Evolutionary conservation across 176 grass and related monocot genomes (phyloP), one percentile per base, ranked within the genome.

Genomic region (Ananas comosus): DNA sequence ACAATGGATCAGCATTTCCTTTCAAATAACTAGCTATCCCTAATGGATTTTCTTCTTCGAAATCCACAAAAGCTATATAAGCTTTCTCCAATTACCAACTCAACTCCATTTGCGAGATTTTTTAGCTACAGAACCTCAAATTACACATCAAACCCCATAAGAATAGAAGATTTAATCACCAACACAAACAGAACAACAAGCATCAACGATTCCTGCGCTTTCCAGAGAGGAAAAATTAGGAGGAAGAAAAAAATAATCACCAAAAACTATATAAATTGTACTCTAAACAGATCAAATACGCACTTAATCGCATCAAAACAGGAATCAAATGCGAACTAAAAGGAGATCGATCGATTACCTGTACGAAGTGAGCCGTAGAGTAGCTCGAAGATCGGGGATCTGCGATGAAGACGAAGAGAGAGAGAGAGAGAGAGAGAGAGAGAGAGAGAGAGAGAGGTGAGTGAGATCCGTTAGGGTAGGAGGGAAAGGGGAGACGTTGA

Each of bases 91-190:
- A 27, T 27, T 27, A 27, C 1, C 25, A 81, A 81, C 81, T 88
- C 81, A 74, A 73, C 52, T 74, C 52, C 73, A 74, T 58, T 58
- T 13, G 53, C 18, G 53, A 19, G n/a, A 61, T 19, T 61, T 18
- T 18, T 3, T 13, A 61, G 56, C 56, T 61, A 61, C 56, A 61
- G 3, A 18, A 23, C 33, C 25, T 66, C 9, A 51, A 63, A 72
- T 71, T 80, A 49, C 23, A 53, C 51, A 21, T n/a, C 0, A 24
- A 9, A 1, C 70, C 7, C 53, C 8, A 53, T 68, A 51, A 50
- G 63, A 79, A 61, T 14, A 22, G n/a, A 9, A 2, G 16, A 42
- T 8, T 42, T 42, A 42, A 42, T 42, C 33, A 42, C 33, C 33
- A 42, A 42, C 4, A 42, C 33, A 42, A 42, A 42, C 56, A 61